These are phyloP conservation scores for Calonectria henricotiae DNA, from an alignment of 2,329 filamentous ascomycete genomes.

Conservation along the genomic window DNA sequence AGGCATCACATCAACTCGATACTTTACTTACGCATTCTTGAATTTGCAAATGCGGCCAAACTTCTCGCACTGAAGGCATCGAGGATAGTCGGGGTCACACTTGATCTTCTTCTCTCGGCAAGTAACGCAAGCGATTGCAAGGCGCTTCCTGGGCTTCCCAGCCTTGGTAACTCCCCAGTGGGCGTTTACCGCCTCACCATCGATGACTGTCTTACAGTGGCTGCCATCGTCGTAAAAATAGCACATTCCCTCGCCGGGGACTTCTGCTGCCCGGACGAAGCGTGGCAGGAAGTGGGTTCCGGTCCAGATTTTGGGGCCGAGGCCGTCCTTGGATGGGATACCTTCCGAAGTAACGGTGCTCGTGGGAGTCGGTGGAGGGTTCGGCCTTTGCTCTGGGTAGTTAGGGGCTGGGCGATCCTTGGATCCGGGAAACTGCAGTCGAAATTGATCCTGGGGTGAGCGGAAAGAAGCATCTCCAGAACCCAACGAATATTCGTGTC, in stretches of 20 bases:
- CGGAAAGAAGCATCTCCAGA: conserved; percentile 60
- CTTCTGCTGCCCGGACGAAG: conserved; percentile 75
- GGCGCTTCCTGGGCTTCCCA: conserved; percentile 90
- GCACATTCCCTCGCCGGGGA: conserved; percentile 85
- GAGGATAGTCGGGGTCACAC: conserved; percentile 89
- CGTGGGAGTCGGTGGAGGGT: conserved; percentile 53
- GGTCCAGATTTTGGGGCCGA: conserved; percentile 80
- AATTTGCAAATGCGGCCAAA: conserved; percentile 89
- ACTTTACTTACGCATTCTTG: conserved; percentile 86
- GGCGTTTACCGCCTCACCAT: conserved; percentile 89
- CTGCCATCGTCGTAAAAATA: conserved; percentile 91
- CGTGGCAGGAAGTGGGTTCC: conserved; percentile 78
- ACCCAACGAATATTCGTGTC: conserved; percentile 65
- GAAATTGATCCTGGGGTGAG: conserved; percentile 57
- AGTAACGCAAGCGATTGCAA: conserved; percentile 93
- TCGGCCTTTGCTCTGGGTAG: conserved; percentile 52
- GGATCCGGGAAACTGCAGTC: conserved; percentile 58
- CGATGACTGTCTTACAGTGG: conserved; percentile 86
- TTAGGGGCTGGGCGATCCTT: conserved; percentile 54
- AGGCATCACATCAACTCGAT: conserved; percentile 29
- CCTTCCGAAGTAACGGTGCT: conserved; percentile 60
- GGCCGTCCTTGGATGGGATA: conserved; percentile 70
- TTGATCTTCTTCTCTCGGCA: conserved; percentile 99
- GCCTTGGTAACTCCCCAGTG: conserved; percentile 96
- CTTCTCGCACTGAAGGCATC: conserved; percentile 93